Base-by-base conservation (phyloP, 1,284 basidiomycete species). In the Microbotryum saponariae region DNA sequence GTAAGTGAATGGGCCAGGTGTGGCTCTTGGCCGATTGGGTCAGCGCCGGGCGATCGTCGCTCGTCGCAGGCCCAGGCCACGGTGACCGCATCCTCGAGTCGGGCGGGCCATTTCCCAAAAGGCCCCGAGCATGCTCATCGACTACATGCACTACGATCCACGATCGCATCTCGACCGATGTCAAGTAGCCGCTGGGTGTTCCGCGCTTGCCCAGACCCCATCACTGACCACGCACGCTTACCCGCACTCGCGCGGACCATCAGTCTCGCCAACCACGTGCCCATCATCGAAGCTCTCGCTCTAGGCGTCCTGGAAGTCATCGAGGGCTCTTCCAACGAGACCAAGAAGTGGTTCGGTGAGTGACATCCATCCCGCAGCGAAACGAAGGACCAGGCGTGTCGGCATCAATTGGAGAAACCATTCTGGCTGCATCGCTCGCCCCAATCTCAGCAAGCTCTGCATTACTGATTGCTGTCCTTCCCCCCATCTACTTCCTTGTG, bases 281-380 rank as follows among this genome's bases (percentile, higher is more conserved):
- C 92, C 51, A 87, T 90, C 37, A 87, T 97, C 66, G 92, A 97
- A 78, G 83, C 92, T 58, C 82, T 97, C 62, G 88, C 89, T 75
- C 86, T 93, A 54, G 93, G 92, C 76, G 82, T 97, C 65, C 81
- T 97, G 61, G 92, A 97, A 79, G 87, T 97, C 69, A 84, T 96
- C 69, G 91, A 94, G 79, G 79, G 83, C 23, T 80, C 79, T 61
- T 85, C 84, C 70, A 76, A 80, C 53, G 71, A 73, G 57, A 82
- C 85, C 62, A 92, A 92, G 82, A 97, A 94, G 80, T 97, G 86
- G 86, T 97, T 96, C 74, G 88, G 93, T 94, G 76, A 74, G 89
- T 81, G 21, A 2, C 21, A 7, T 21, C 29, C 25, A 42, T 12
- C 12, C 16, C 37, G 37, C 4, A 6, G 37, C 37, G 9, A 7